Evolutionary conservation across 2,329 filamentous ascomycete genomes (phyloP).

Genomic region (Aspergillus sp.): DNA sequence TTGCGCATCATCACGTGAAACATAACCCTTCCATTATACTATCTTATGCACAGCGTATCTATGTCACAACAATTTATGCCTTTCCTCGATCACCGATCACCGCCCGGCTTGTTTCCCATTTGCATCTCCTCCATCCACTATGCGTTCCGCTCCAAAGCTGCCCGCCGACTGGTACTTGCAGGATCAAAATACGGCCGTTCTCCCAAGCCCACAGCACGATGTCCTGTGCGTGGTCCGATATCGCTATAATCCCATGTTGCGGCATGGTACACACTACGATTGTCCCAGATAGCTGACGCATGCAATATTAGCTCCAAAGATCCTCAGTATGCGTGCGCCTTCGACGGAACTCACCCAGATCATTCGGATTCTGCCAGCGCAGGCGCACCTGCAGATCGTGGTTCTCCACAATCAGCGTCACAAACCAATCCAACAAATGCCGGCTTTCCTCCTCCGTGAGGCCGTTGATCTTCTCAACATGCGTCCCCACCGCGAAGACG

Average conservation of each 20-base stretch:
- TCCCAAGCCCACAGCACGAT: conserved; percentile 52
- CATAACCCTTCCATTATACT: too few species aligned
- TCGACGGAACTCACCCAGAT: conserved; percentile 32
- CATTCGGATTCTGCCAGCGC: conserved; percentile 39
- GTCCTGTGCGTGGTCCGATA: conserved; percentile 49
- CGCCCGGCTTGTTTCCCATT: not conserved
- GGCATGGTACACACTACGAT: conserved; percentile 55
- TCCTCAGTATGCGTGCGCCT: too few species aligned
- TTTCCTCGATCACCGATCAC: too few species aligned
- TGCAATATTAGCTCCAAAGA: not conserved
- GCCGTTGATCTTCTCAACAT: conserved; percentile 32
- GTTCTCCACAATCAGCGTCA: conserved; percentile 38
- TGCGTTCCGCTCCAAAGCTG: conserved; percentile 17
- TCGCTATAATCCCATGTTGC: conserved; percentile 53
- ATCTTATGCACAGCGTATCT: too few species aligned
- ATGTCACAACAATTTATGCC: too few species aligned
- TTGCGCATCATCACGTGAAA: too few species aligned
- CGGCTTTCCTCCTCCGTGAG: conserved; percentile 32
- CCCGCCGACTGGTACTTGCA: conserved; percentile 25
- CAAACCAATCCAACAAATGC: conserved; percentile 33
- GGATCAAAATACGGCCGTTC: conserved; percentile 56
- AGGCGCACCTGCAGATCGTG: conserved; percentile 43
- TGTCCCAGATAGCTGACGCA: conserved; percentile 55
- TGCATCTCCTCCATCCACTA: not conserved
- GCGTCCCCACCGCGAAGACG: conserved; percentile 33